Conservation (phyloP, 371 early-diverging fungal genomes). For the Lichtheimia ramosa region DNA sequence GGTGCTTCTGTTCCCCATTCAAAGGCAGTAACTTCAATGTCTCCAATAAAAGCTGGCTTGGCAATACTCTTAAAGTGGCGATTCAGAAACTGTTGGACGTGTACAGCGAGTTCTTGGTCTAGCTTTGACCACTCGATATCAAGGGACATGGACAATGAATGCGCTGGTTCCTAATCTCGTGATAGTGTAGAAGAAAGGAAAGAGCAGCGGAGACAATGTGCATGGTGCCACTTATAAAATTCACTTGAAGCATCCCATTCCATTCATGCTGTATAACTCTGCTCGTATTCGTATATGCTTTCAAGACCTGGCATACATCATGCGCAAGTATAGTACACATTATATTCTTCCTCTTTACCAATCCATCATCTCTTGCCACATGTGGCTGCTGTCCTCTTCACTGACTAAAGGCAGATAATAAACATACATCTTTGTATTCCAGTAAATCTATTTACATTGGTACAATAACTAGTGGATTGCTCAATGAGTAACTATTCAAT, state of each 20-base stretch:
- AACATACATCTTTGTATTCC: too few species aligned
- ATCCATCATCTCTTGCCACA: too few species aligned
- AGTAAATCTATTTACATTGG: constrained; percentile 23
- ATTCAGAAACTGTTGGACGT: constrained; percentile 78
- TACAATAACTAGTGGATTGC: constrained; percentile 31
- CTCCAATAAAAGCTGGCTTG: constrained; percentile 85
- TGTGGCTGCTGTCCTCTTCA: too few species aligned
- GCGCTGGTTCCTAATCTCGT: neutral
- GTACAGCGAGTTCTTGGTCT: constrained; percentile 70
- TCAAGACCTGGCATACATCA: too few species aligned
- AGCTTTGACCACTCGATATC: constrained; percentile 86
- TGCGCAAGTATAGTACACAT: too few species aligned
- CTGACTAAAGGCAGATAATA: too few species aligned
- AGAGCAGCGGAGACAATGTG: neutral
- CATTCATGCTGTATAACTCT: too few species aligned
- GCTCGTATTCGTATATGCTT: too few species aligned
- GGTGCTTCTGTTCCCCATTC: constrained; percentile 87
- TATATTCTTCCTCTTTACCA: too few species aligned
- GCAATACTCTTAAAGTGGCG: constrained; percentile 72
- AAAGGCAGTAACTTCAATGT: constrained; percentile 74
- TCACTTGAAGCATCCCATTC: too few species aligned
- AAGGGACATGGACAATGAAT: constrained; percentile 69
- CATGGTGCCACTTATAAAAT: too few species aligned
- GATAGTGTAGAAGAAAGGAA: neutral
- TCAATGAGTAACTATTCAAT: constrained; percentile 27